These are phyloP conservation scores for Ceratobasidium sp. DNA, from an alignment of 1,284 basidiomycete species.

Conservation along the genomic window DNA sequence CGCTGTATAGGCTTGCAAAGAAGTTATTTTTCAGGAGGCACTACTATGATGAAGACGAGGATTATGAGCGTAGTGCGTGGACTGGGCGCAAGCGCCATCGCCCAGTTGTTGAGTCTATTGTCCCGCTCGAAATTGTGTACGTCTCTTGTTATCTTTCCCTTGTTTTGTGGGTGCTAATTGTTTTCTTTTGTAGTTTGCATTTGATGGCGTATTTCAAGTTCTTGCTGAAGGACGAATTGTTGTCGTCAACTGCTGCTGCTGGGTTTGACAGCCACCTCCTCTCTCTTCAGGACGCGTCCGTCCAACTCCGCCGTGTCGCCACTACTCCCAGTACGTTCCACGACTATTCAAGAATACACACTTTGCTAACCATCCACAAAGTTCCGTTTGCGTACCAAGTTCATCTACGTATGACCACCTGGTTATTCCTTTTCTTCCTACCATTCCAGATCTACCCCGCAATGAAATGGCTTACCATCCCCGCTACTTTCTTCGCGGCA, in stretches of 20 bases:
- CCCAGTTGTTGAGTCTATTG: conserved; percentile 66
- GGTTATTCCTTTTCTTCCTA: conserved; percentile 73
- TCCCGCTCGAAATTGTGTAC: conserved; percentile 68
- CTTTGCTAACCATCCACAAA: not conserved
- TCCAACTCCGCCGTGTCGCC: conserved; percentile 35
- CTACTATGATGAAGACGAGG: not conserved
- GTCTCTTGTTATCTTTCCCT: no score
- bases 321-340: conserved; percentile 32
- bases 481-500: conserved; percentile 39
- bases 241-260: conserved; percentile 65
- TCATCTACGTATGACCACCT: conserved; percentile 70
- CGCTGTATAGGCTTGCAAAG: conserved; percentile 54
- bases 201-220: conserved; percentile 61
- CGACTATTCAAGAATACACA: not conserved
- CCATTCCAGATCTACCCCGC: conserved; percentile 71
- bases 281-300: conserved; percentile 48
- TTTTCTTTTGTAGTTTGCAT: conserved; percentile 53
- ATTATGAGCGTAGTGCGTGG: no score
- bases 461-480: conserved; percentile 37
- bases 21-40: conserved; percentile 30
- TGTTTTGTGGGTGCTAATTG: not conserved
- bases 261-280: conserved; percentile 30
- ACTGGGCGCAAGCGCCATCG: conserved; percentile 52
- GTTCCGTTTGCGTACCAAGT: conserved; percentile 76
- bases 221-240: conserved; percentile 50